Evolutionary conservation across 1,284 basidiomycete genomes (phyloP).

Genomic region (Wolfiporia cocos): DNA sequence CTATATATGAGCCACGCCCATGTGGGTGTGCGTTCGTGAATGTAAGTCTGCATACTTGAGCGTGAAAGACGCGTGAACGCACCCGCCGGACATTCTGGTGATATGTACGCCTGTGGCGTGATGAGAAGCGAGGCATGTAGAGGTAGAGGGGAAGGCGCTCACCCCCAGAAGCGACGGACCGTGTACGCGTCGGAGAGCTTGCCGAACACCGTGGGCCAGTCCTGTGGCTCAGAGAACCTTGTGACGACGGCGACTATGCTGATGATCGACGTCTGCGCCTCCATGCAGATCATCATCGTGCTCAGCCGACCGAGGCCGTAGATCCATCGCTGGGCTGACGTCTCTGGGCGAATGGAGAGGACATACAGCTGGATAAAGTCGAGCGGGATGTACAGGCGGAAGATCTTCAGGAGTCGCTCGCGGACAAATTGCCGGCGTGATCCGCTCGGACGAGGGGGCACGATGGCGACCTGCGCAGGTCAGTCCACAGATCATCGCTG

Average conservation of each 20-base stretch:
- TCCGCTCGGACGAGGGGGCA: slow-evolving; percentile 6
- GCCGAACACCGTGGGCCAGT: slow-evolving; percentile 32
- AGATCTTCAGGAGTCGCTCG: slow-evolving; percentile 1
- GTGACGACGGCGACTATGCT: slow-evolving; percentile 18
- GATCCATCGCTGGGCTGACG: slow-evolving; percentile 8
- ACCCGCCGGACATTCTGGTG: slow-evolving; percentile 24
- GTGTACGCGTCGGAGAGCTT: slow-evolving; percentile 29
- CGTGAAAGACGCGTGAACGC: slow-evolving; percentile 3
- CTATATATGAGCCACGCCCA: slow-evolving; percentile 7
- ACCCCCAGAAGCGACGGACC: slow-evolving; percentile 32
- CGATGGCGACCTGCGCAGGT: slow-evolving; percentile 1
- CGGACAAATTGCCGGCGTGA: slow-evolving; percentile 2
- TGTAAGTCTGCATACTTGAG: neutral
- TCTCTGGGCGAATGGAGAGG: slow-evolving; percentile 1
- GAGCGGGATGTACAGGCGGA: slow-evolving; percentile 7
- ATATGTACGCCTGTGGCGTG: slow-evolving; percentile 23
- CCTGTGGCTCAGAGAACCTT: slow-evolving; percentile 18
- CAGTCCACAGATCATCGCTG: no score
- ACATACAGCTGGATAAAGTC: slow-evolving; percentile 12
- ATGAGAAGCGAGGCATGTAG: neutral
- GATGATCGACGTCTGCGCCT: no score
- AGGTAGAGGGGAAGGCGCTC: slow-evolving; percentile 6
- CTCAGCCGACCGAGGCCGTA: slow-evolving; percentile 8
- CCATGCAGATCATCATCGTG: slow-evolving; percentile 14
- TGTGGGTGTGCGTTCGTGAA: neutral